Conservation (phyloP, 2,329 filamentous ascomycete genomes). For the Colletotrichum sojae region DNA sequence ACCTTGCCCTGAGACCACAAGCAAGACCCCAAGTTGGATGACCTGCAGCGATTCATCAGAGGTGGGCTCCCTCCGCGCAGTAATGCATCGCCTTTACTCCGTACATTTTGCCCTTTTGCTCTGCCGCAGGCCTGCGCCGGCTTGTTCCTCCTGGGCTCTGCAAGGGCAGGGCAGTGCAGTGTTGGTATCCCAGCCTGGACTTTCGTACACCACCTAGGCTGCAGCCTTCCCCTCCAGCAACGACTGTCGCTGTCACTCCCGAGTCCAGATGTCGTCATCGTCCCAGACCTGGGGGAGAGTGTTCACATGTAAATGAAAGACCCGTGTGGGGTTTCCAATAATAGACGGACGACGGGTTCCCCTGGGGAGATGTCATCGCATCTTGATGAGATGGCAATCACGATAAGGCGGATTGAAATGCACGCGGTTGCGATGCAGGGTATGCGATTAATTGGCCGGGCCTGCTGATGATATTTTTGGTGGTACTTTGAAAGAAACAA, state of each 20-base stretch:
- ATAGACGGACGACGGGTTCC: constrained; percentile 18
- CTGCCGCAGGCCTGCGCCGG: too few species aligned
- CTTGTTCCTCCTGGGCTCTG: background rate
- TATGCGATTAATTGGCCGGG: too few species aligned
- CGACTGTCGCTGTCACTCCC: background rate
- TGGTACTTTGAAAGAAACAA: constrained; percentile 21
- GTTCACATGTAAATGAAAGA: constrained; percentile 6
- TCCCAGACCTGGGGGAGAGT: background rate
- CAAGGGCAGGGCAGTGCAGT: background rate
- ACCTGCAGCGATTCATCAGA: background rate
- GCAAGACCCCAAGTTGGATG: background rate
- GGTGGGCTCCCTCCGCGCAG: constrained; percentile 2
- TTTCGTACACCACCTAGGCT: too few species aligned
- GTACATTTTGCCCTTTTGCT: too few species aligned
- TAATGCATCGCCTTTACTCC: background rate
- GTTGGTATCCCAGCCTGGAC: too few species aligned
- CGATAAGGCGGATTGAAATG: constrained; percentile 29
- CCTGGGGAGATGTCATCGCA: constrained; percentile 7
- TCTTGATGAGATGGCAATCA: constrained; percentile 2
- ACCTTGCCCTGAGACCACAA: background rate
- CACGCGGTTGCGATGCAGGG: background rate
- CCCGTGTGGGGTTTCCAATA: constrained; percentile 16
- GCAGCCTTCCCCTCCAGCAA: too few species aligned
- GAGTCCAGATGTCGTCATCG: background rate
- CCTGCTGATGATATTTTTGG: constrained; percentile 1